A percentile compares a stretch with the other conserved stretches of the same genome.
Conservation (phyloP, 176 grass and related monocot genomes). For the Panicum miliaceum region DNA sequence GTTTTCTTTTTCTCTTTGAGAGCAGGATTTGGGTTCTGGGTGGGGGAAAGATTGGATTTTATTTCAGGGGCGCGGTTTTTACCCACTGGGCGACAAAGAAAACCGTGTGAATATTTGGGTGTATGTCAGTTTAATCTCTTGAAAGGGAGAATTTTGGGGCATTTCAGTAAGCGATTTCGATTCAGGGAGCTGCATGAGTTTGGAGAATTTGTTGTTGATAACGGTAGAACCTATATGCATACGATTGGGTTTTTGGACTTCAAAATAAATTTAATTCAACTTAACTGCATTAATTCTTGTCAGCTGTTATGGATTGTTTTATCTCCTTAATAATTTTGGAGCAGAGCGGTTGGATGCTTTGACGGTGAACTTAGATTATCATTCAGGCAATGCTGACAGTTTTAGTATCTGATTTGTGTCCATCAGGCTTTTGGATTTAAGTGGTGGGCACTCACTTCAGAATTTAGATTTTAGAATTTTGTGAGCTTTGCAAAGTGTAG, state of each 20-base stretch:
- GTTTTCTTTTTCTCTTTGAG: neutral
- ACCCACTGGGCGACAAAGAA: neutral
- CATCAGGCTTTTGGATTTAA: neutral
- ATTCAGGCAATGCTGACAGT: neutral
- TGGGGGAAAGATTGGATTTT: slow-evolving; percentile 8
- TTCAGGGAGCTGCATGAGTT: neutral
- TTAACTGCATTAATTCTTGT: neutral
- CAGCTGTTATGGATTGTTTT: neutral
- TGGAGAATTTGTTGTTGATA: neutral
- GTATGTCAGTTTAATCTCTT: neutral
- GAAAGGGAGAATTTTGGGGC: neutral
- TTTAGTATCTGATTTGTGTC: slow-evolving; percentile 9
- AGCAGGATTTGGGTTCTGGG: neutral
- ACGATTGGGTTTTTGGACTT: neutral
- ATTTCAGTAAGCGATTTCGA: neutral
- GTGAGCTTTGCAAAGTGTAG: neutral
- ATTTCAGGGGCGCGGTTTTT: neutral
- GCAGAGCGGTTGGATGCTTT: neutral
- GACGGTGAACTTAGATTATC: neutral
- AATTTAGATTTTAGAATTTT: slow-evolving; percentile 7
- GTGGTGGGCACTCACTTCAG: neutral
- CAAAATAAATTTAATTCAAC: neutral
- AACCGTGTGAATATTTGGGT: neutral
- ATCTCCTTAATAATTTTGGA: neutral
- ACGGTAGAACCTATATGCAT: neutral